These are phyloP conservation scores for Amphichorda felina DNA, from an alignment of 2,329 filamentous ascomycete species.

Conservation along the genomic window DNA sequence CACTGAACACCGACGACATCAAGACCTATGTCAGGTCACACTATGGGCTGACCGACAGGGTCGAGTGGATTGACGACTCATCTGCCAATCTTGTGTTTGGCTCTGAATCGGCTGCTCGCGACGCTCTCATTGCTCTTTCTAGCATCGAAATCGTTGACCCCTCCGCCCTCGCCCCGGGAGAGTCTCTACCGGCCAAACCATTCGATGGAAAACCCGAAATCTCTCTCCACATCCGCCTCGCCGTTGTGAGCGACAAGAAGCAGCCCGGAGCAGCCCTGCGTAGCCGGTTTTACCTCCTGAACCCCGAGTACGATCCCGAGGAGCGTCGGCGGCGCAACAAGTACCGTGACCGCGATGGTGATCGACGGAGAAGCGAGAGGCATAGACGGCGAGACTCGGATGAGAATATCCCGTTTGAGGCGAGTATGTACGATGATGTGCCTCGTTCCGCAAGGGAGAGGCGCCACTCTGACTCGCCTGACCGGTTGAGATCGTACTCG, in stretches of 20 bases:
- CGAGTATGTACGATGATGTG: slow-evolving; percentile 73
- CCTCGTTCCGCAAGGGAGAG: slow-evolving; percentile 15
- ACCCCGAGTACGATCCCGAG: slow-evolving; percentile 78
- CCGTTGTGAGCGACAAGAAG: slow-evolving; percentile 69
- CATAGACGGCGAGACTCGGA: slow-evolving; percentile 26
- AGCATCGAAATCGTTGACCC: slow-evolving; percentile 38
- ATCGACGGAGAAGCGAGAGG: slow-evolving; percentile 15
- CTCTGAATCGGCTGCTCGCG: slow-evolving; percentile 35
- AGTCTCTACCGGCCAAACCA: slow-evolving; percentile 58
- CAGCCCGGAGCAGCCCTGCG: slow-evolving; percentile 63
- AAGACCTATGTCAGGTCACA: slow-evolving; percentile 62
- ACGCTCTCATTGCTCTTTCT: slow-evolving; percentile 42
- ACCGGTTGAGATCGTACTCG: slow-evolving; percentile 15
- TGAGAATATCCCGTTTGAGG: slow-evolving; percentile 48
- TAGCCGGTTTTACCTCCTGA: slow-evolving; percentile 85
- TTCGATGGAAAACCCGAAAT: slow-evolving; percentile 57
- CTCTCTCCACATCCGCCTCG: slow-evolving; percentile 60
- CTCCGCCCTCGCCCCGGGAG: slow-evolving; percentile 44
- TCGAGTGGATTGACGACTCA: slow-evolving; percentile 94
- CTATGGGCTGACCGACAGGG: slow-evolving; percentile 44
- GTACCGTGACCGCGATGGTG: slow-evolving; percentile 47
- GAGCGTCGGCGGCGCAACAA: slow-evolving; percentile 52
- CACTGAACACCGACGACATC: slow-evolving; percentile 70
- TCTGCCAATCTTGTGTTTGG: slow-evolving; percentile 79
- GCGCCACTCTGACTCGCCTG: slow-evolving; percentile 12